A percentile compares a stretch with the other conserved stretches of the same genome.
Evolutionary conservation across 2,329 filamentous ascomycete species (phyloP).

Genomic region (Scytalidium sp.): DNA sequence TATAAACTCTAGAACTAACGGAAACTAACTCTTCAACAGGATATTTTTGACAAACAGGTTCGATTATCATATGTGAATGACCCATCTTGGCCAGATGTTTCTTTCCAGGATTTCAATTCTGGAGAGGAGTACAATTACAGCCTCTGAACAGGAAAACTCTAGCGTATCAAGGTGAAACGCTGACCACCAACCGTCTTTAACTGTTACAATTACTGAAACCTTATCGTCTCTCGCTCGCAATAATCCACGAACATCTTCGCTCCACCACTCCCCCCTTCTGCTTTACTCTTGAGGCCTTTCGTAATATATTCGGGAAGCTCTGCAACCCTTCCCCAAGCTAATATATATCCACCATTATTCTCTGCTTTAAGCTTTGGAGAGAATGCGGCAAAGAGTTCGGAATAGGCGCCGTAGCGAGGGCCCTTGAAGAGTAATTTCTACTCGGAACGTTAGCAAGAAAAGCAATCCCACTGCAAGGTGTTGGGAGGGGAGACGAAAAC

Average conservation of each 20-base stretch:
- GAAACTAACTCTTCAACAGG: neutral
- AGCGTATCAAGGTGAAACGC: too few species aligned
- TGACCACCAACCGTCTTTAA: too few species aligned
- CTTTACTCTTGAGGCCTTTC: constrained; percentile 1
- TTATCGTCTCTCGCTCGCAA: constrained; percentile 1
- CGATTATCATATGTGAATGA: constrained; percentile 8
- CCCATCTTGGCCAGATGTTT: too few species aligned
- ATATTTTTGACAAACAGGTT: neutral
- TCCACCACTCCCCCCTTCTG: constrained; percentile 1
- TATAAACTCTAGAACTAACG: too few species aligned
- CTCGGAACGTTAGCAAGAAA: too few species aligned
- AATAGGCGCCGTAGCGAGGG: neutral
- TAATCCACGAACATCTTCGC: constrained; percentile 2
- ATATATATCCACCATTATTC: neutral
- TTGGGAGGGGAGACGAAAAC: constrained; percentile 1
- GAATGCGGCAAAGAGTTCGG: neutral
- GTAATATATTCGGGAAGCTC: neutral
- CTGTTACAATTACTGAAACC: too few species aligned
- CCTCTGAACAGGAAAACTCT: too few species aligned
- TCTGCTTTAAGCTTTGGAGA: neutral
- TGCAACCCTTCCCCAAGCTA: constrained; percentile 1
- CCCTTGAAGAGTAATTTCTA: constrained; percentile 1
- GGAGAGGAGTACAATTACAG: too few species aligned
- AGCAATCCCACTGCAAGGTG: neutral
- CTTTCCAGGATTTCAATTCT: too few species aligned